Percentiles rank a stretch among this genome's conserved stretches.
phyloP scores from a whole-genome alignment of 2,329 filamentous ascomycete species.

The Paecilomyces sp. region DNA sequence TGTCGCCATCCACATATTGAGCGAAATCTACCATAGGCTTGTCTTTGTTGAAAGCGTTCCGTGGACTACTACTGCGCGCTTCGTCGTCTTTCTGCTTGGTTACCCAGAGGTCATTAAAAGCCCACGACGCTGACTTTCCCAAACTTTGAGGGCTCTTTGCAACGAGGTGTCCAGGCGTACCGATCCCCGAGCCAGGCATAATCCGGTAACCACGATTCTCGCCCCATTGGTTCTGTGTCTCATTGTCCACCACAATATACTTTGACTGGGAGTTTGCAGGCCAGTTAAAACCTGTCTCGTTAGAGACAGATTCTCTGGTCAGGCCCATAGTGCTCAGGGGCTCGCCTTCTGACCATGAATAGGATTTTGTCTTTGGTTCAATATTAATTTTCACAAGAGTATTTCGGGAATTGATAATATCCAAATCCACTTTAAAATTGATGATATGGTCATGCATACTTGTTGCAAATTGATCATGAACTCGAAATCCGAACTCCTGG shows the following conservation, averaged over 20 bases:
- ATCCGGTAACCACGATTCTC: conserved; percentile 36
- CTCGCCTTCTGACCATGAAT: conserved; percentile 7
- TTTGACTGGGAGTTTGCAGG: conserved; percentile 29
- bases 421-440: conserved; percentile 30
- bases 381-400: conserved; percentile 18
- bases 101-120: neutral
- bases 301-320: conserved; percentile 14
- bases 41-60: conserved; percentile 35
- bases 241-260: conserved; percentile 31
- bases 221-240: conserved; percentile 30
- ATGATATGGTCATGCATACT: conserved; percentile 27
- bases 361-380: neutral
- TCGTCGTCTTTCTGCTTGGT: conserved; percentile 40
- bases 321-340: conserved; percentile 32
- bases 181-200: conserved; percentile 14
- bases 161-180: conserved; percentile 7
- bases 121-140: conserved; percentile 8
- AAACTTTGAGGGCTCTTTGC: conserved; percentile 10
- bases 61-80: conserved; percentile 26
- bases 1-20: conserved; percentile 40
- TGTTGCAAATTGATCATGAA: conserved; percentile 24
- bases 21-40: conserved; percentile 30
- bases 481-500: conserved; percentile 26
- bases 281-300: conserved; percentile 23
- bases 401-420: conserved; percentile 24